Base-by-base conservation (phyloP, 2,329 filamentous ascomycete species). In the Sporothrix luriei region DNA sequence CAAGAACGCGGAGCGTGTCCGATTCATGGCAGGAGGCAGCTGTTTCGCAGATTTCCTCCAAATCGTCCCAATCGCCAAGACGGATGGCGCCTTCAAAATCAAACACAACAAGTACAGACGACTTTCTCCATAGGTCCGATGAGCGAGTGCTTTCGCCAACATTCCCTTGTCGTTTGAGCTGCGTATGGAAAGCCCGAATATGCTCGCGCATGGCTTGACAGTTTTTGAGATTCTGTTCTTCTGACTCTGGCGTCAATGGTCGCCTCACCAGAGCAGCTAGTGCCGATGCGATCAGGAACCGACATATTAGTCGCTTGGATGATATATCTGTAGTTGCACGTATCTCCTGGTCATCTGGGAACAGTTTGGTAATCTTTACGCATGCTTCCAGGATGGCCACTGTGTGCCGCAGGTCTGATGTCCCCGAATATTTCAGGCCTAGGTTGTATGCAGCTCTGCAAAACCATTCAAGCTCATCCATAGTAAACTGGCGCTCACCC, bases 391-490 rank as follows among this genome's bases (percentile, higher is more conserved):
- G 79, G 29, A 97, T 82, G 3, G 85, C 81, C 3, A 89, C 76
- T 0, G 90, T 81, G 64, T 83, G 78, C 6, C 78, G 76, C 1
- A 88, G 82, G 29, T 84, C 77, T 83, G 90, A 89, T 0, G 70
- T 73, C 3, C 85, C 81, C 1, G 83, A 82, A 73, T 89, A 82
- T 71, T 88, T 87, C 4, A 94, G 78, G 0, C 88, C 89, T 7
- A 93, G 78, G 73, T 95, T 96, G 80, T 96, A 97, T 1, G 90
- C 85, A 72, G 91, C 94, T 72, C 89, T 89, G 49, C 89, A 90
- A 76, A 97, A 94, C 93, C 93, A 97, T 73, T 94, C 85, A 3
- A 96, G 82, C 74, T 97, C 93, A 3, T 82, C 77, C 0, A 84
- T 70, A 0, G 84, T 86, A 75, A 93, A 93, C 72, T 79, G 85